Base-by-base conservation (phyloP, 306 rosid genomes). In the Quercus alba region DNA sequence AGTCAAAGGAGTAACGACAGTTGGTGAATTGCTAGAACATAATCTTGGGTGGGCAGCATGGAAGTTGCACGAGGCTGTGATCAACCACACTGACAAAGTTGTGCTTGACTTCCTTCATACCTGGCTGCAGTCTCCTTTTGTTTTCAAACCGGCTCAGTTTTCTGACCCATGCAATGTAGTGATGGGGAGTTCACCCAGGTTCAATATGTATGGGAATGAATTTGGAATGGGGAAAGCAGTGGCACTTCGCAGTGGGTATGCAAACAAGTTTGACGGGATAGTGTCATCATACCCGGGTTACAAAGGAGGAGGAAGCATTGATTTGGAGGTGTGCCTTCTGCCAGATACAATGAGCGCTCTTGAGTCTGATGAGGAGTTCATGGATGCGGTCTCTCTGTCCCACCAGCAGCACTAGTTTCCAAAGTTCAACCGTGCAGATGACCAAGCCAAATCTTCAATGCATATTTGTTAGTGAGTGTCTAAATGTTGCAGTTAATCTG, bases 161-260 rank as follows among this genome's bases (percentile, higher is more conserved):
- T 69, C 80, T 10, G 44, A 28, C 1, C 30, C 30, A 28, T 28
- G 7, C 15, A 51, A 28, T 20, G 83, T 94, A 63, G 13, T 84
- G 78, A 79, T 91, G 79, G 75, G 85, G 3, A 91, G 94, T 56
- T 86, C 93, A 6, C 92, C 95, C 0, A 83, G 91, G 31, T 91
- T 91, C 72, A 77, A 87, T 26, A 79, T 83, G 88, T 89, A 85
- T 63, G 91, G 90, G 10, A 86, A 79, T 38, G 90, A 91, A 52
- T 91, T 93, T 62, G 97, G 98, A 55, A 87, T 91, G 95, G 98
- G 95, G 5, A 90, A 89, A 80, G 88, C 92, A 0, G 41, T 90
- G 80, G 86, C 86, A 6, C 74, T 87, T 31, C 75, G 80, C 1
- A 86, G 93, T 56, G 94, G 98, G 0, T 86, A 86, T 51, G 90